Percentiles rank a stretch among this genome's conserved stretches.
Conservation (phyloP, 805 yeast genomes). For the Candida ficus region DNA sequence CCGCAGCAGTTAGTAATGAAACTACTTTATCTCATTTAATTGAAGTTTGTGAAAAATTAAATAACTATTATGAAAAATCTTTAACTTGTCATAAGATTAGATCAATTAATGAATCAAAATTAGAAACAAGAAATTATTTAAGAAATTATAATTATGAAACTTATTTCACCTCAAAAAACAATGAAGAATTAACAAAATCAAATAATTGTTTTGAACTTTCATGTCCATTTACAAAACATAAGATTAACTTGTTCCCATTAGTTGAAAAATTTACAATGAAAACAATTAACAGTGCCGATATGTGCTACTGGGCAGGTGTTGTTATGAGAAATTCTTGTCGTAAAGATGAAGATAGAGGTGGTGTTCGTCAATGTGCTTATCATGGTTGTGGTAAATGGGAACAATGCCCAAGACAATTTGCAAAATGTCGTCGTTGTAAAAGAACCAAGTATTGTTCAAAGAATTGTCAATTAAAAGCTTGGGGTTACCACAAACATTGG, state of each 20-base stretch:
- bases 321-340: slow-evolving; percentile 95
- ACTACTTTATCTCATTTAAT: slow-evolving; percentile 1
- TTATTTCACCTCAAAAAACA: slow-evolving; percentile 27
- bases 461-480: slow-evolving; percentile 85
- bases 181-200: background rate
- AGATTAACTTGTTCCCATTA: slow-evolving; percentile 72
- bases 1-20: background rate
- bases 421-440: slow-evolving; percentile 91
- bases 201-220: slow-evolving; percentile 1
- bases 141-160: slow-evolving; percentile 41
- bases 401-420: slow-evolving; percentile 81
- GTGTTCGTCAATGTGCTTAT: slow-evolving; percentile 92
- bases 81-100: slow-evolving; percentile 4
- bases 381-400: slow-evolving; percentile 96
- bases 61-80: slow-evolving; percentile 16
- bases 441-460: slow-evolving; percentile 92
- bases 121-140: slow-evolving; percentile 18
- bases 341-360: slow-evolving; percentile 80
- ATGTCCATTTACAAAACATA: background rate
- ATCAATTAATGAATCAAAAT: slow-evolving; percentile 7
- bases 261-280: slow-evolving; percentile 85
- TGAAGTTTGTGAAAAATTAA: slow-evolving; percentile 15
- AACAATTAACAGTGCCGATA: slow-evolving; percentile 62
- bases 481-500: slow-evolving; percentile 95
- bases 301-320: slow-evolving; percentile 97